Conservation (phyloP, 2,329 filamentous ascomycete genomes). For the Calonectria hawksworthii region DNA sequence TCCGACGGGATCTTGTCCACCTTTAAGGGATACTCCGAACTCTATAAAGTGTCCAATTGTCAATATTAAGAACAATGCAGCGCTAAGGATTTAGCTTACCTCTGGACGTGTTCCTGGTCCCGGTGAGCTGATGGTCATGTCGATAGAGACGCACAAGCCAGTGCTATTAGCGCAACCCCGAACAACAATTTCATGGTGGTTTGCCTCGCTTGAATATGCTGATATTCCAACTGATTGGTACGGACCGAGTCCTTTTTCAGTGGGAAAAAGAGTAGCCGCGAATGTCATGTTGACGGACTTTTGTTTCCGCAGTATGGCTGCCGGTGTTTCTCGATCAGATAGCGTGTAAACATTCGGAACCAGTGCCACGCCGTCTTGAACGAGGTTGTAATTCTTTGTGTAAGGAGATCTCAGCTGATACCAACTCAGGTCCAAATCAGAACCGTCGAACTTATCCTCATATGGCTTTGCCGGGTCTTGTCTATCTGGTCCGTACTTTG, state of each 20-base stretch:
- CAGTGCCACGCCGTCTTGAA: conserved; percentile 44
- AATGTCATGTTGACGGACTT: conserved; percentile 50
- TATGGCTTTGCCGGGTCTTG: not conserved
- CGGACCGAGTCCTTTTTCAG: conserved; percentile 30
- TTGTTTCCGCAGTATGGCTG: conserved; percentile 47
- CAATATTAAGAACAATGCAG: not conserved
- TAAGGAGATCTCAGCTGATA: conserved; percentile 23
- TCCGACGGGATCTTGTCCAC: conserved; percentile 19
- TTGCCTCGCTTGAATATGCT: conserved; percentile 43
- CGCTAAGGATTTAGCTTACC: not conserved
- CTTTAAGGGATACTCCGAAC: conserved; percentile 18
- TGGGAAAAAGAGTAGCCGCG: conserved; percentile 36
- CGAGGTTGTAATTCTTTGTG: conserved; percentile 18
- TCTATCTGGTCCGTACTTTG: not conserved
- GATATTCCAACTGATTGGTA: conserved; percentile 45
- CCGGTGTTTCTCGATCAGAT: conserved; percentile 47
- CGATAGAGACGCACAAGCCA: conserved; percentile 38
- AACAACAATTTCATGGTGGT: conserved; percentile 46
- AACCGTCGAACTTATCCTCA: conserved; percentile 1
- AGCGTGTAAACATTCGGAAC: conserved; percentile 47
- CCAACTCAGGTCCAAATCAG: conserved; percentile 2
- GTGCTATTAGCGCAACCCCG: conserved; percentile 41
- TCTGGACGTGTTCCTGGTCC: conserved; percentile 27
- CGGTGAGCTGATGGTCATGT: conserved; percentile 20
- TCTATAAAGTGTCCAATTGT: not conserved